Percentiles rank a stretch among this genome's conserved stretches.
Evolutionary conservation across 2,329 filamentous ascomycete species (phyloP).

Genomic region (Calonectria honghensis): DNA sequence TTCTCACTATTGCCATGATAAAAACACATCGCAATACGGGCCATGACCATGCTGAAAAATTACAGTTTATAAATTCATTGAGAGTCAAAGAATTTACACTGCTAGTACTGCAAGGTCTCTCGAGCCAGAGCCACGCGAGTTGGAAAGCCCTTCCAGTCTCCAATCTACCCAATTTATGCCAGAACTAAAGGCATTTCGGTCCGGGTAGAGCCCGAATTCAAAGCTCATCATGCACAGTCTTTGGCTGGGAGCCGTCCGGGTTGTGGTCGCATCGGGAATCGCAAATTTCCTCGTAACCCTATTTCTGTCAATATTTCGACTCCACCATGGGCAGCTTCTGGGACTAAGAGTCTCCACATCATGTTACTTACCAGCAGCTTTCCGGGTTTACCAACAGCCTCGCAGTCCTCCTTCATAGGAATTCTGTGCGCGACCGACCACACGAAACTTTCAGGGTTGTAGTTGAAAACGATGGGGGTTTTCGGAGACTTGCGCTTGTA

Average conservation of each 20-base stretch:
- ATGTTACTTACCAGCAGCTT: not conserved
- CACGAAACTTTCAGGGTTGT: slow-evolving; percentile 1
- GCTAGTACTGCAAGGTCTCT: too few relatives aligned
- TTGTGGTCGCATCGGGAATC: not conserved
- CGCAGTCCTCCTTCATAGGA: slow-evolving; percentile 11
- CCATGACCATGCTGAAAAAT: too few relatives aligned
- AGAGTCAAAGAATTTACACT: too few relatives aligned
- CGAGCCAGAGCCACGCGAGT: too few relatives aligned
- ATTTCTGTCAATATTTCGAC: not conserved
- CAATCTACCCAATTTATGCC: too few relatives aligned
- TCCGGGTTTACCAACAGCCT: slow-evolving; percentile 7
- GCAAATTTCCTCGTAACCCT: not conserved
- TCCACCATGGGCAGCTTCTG: not conserved
- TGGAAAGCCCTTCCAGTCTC: too few relatives aligned
- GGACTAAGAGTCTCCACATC: not conserved
- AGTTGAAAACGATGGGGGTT: not conserved
- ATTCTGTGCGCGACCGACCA: slow-evolving; percentile 8
- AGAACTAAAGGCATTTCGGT: too few relatives aligned
- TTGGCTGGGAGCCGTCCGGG: not conserved
- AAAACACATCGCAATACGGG: too few relatives aligned
- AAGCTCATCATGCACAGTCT: slow-evolving; percentile 4
- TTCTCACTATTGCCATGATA: too few relatives aligned
- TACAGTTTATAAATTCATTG: too few relatives aligned
- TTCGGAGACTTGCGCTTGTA: slow-evolving; percentile 1
- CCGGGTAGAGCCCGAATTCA: not conserved